These are phyloP conservation scores for Wickerhamiella sergipiensis DNA, from an alignment of 805 yeast genomes.

Conservation along the genomic window DNA sequence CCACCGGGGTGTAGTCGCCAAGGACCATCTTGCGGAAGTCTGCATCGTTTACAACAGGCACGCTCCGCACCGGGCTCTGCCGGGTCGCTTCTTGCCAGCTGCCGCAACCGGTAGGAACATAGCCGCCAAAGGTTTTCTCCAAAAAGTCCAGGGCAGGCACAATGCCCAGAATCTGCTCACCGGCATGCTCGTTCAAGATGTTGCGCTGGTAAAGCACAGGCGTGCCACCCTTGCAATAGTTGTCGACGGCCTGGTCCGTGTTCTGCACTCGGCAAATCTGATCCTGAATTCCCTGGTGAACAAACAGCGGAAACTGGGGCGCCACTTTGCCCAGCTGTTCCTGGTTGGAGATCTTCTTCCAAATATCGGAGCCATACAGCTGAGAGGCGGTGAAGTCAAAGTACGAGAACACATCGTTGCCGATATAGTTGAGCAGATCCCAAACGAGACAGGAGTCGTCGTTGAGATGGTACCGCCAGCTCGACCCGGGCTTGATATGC, in stretches of 20 bases:
- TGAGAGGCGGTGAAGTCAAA: background rate
- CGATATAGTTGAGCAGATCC: conserved; percentile 9
- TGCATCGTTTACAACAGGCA: background rate
- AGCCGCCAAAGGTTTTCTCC: background rate
- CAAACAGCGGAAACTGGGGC: conserved; percentile 15
- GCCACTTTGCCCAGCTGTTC: conserved; percentile 15
- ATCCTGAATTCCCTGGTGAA: conserved; percentile 21
- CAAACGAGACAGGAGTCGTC: conserved; percentile 9
- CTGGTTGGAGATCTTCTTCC: conserved; percentile 9
- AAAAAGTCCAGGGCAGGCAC: background rate
- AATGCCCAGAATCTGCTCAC: background rate
- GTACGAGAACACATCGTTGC: conserved; percentile 13
- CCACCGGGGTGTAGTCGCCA: background rate
- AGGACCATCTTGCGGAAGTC: background rate
- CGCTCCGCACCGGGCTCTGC: background rate
- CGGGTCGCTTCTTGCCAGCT: background rate
- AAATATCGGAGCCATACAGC: conserved; percentile 7
- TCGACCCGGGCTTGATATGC: conserved; percentile 6
- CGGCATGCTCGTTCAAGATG: background rate
- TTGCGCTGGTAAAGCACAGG: conserved; percentile 13
- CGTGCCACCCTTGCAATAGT: conserved; percentile 13
- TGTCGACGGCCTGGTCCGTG: conserved; percentile 11
- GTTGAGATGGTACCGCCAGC: conserved; percentile 9
- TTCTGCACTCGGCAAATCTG: conserved; percentile 11
- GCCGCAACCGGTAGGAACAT: background rate